These are phyloP conservation scores for Tympanopsis confertula DNA, from an alignment of 2,329 filamentous ascomycete species.

Conservation along the genomic window DNA sequence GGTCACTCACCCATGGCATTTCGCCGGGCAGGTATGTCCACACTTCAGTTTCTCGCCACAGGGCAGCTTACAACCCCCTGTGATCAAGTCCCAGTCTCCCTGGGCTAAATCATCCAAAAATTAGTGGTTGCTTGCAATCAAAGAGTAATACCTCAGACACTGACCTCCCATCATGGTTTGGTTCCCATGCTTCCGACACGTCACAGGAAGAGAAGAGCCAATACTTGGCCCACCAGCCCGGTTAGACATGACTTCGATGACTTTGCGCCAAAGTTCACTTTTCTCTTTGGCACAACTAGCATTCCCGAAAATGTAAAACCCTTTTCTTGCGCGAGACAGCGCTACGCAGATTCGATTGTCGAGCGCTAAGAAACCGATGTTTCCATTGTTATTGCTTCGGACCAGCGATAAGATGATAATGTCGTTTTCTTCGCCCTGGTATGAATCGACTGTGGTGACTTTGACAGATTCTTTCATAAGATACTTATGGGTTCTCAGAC, in stretches of 20 bases:
- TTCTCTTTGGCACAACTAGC: not conserved
- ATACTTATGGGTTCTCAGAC: conserved; percentile 22
- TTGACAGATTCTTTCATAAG: conserved; percentile 12
- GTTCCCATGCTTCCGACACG: not conserved
- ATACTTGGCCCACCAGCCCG: not conserved
- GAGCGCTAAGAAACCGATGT: not conserved
- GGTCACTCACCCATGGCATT: conserved; percentile 1
- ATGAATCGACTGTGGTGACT: not conserved
- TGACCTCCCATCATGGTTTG: not conserved
- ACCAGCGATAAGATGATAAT: not conserved
- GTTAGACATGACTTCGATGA: not conserved
- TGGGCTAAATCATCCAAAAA: not conserved
- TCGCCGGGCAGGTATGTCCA: not conserved
- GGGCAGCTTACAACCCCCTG: not conserved
- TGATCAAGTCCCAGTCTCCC: not conserved
- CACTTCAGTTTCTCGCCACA: not conserved
- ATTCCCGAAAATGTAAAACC: conserved; percentile 1
- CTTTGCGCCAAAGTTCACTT: not conserved
- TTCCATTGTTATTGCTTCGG: not conserved
- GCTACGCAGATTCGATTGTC: not conserved
- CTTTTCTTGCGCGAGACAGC: not conserved
- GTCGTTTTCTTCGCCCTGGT: conserved; percentile 1
- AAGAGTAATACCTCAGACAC: not conserved
- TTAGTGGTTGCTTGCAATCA: not conserved
- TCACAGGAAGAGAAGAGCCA: not conserved